A percentile compares a stretch with the other conserved stretches of the same genome.
These are phyloP conservation scores for Davidsoniella neocaledoniae DNA, from an alignment of 2,329 filamentous ascomycete species.

Conservation along the genomic window DNA sequence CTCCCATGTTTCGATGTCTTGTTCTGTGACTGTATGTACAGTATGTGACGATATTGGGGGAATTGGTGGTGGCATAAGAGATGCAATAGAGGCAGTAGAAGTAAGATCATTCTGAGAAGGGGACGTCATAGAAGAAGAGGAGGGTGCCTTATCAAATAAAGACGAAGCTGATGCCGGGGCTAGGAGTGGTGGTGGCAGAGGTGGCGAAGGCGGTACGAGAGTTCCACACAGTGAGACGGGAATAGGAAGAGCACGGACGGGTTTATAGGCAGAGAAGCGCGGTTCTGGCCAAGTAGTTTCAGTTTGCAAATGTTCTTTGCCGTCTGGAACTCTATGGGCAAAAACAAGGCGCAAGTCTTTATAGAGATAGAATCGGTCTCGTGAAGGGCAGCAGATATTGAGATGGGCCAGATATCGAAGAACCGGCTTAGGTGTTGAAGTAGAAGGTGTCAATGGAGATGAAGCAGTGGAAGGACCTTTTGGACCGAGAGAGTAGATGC, in stretches of 20 bases:
- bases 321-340: slow-evolving; percentile 87
- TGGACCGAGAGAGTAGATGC: slow-evolving; percentile 67
- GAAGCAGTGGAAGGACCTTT: not conserved
- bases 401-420: slow-evolving; percentile 83
- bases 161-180: too few relatives aligned
- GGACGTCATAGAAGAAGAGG: too few relatives aligned
- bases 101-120: too few relatives aligned
- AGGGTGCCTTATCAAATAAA: too few relatives aligned
- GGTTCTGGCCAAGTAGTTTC: slow-evolving; percentile 84
- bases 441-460: not conserved
- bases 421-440: slow-evolving; percentile 36
- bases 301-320: slow-evolving; percentile 79
- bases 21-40: too few relatives aligned
- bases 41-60: too few relatives aligned
- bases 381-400: slow-evolving; percentile 77
- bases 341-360: slow-evolving; percentile 90
- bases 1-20: not conserved
- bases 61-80: too few relatives aligned
- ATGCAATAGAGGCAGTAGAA: too few relatives aligned
- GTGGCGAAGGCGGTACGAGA: too few relatives aligned
- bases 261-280: slow-evolving; percentile 55
- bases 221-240: too few relatives aligned
- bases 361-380: slow-evolving; percentile 76
- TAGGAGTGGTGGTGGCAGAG: too few relatives aligned
- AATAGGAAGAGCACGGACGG: too few relatives aligned